phyloP scores from a whole-genome alignment of 495 filamentous ascomycete genomes.

The Talaromyces wortmannii region DNA sequence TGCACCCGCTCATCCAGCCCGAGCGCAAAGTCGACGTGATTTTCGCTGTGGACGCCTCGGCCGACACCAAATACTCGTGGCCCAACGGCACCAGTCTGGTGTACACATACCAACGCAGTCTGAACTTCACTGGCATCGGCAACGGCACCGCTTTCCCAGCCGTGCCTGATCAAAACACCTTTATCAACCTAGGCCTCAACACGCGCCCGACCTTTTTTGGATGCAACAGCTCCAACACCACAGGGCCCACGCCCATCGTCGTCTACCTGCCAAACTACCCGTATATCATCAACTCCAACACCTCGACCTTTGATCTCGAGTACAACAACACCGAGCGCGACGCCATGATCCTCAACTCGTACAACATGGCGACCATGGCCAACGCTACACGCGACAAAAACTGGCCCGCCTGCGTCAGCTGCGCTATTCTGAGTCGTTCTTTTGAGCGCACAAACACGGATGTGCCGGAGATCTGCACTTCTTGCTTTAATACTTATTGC shows the following conservation, averaged over 20 bases:
- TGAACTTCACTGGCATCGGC: conserved; percentile 42
- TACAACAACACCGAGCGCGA: conserved; percentile 61
- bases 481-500: conserved; percentile 74
- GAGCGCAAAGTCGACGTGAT: conserved; percentile 74
- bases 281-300: conserved; percentile 63
- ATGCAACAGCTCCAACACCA: conserved; percentile 60
- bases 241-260: conserved; percentile 50
- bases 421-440: conserved; percentile 66
- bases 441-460: conserved; percentile 52
- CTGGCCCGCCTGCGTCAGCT: conserved; percentile 76
- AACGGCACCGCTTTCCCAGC: conserved; percentile 80
- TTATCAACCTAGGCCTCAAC: conserved; percentile 80
- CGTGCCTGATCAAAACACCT: conserved; percentile 74
- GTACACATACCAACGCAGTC: conserved; percentile 72
- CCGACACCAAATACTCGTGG: conserved; percentile 69
- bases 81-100: conserved; percentile 78
- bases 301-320: conserved; percentile 57
- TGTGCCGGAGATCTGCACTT: conserved; percentile 55
- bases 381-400: conserved; percentile 62
- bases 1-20: conserved; percentile 77
- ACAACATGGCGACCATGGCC: conserved; percentile 69
- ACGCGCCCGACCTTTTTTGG: conserved; percentile 84
- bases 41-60: conserved; percentile 81
- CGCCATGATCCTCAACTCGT: conserved; percentile 72
- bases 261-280: conserved; percentile 83